Evolutionary conservation across 345 rosid genomes (phyloP).

Genomic region (Syzygium aromaticum): DNA sequence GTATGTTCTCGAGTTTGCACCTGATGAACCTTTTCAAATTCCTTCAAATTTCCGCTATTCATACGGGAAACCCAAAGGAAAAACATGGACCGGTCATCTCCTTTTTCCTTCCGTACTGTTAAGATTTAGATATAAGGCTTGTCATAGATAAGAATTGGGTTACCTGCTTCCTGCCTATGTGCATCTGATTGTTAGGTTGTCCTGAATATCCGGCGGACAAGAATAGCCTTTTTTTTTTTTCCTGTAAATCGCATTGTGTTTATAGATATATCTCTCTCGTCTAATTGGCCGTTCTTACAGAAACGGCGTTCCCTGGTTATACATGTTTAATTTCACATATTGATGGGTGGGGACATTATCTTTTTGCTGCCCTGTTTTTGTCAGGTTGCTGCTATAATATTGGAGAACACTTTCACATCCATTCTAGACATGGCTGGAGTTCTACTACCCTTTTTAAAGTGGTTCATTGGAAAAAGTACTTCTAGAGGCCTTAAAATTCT

Average conservation of each 20-base stretch:
- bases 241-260: not conserved
- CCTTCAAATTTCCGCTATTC: not conserved
- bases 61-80: not conserved
- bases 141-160: not conserved
- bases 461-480: constrained; percentile 87
- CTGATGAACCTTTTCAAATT: not conserved
- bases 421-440: constrained; percentile 99
- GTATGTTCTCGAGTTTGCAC: not conserved
- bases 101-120: not conserved
- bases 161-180: not conserved
- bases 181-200: not conserved
- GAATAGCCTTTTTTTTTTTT: not conserved
- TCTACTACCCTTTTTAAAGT: constrained; percentile 81
- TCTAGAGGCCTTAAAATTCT: constrained; percentile 76
- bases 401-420: constrained; percentile 96
- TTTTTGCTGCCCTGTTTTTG: constrained; percentile 1
- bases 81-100: not conserved
- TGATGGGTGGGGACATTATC: not conserved
- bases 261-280: not conserved
- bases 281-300: not conserved
- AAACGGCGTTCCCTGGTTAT: not conserved
- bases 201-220: not conserved
- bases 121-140: not conserved
- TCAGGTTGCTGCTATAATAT: constrained; percentile 75
- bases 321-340: not conserved